phyloP scores from a whole-genome alignment of 192 early-diverging fungal genomes.

The Coemansia sp. region DNA sequence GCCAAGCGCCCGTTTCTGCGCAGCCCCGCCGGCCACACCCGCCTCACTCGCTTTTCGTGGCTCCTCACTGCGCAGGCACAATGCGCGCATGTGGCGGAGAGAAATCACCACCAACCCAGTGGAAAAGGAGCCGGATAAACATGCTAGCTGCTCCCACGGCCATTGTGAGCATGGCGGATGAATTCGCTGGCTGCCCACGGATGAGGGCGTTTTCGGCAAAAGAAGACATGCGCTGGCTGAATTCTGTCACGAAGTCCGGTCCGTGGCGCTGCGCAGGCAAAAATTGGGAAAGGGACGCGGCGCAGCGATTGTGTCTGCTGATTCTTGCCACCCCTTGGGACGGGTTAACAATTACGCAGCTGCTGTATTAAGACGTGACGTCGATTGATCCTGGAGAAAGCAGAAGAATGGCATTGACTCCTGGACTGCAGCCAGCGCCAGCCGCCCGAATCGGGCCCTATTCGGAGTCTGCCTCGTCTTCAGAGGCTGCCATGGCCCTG shows the following conservation, averaged over 20 bases:
- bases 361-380: too few species aligned
- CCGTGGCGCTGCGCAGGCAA: neutral
- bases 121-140: slow-evolving; percentile 8
- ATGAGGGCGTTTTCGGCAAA: too few species aligned
- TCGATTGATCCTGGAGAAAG: too few species aligned
- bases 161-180: slow-evolving; percentile 1
- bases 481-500: neutral
- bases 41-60: too few species aligned
- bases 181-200: neutral
- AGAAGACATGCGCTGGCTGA: too few species aligned
- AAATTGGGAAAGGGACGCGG: neutral
- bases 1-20: too few species aligned
- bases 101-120: neutral
- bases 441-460: neutral
- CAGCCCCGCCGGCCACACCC: too few species aligned
- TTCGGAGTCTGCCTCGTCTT: neutral
- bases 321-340: too few species aligned
- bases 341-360: too few species aligned
- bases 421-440: neutral
- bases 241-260: too few species aligned
- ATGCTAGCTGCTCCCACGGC: slow-evolving; percentile 1
- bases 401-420: too few species aligned
- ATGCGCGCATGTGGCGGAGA: slow-evolving; percentile 1
- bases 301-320: too few species aligned
- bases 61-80: neutral